A percentile compares a stretch with the other conserved stretches of the same genome.
Evolutionary conservation across 495 filamentous ascomycete species (phyloP).

Genomic region (Penicillium goetzii): DNA sequence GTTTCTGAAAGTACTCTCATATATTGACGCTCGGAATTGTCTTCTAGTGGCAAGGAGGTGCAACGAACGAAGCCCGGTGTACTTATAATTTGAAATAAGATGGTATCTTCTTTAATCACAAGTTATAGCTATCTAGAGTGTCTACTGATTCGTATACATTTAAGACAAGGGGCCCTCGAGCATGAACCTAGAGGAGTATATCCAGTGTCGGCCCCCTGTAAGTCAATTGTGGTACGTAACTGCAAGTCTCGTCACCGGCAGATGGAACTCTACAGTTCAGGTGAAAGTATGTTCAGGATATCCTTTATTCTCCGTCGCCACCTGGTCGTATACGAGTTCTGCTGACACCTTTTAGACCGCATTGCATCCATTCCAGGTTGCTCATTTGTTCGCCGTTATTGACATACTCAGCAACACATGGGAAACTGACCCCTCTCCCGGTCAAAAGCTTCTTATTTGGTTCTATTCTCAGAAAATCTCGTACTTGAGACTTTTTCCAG

Average conservation of each 20-base stretch:
- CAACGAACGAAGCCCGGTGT: too few species aligned
- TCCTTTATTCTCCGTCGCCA: constrained; percentile 17
- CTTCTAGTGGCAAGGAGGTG: not conserved
- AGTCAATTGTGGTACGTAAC: constrained; percentile 14
- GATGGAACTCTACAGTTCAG: not conserved
- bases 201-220: not conserved
- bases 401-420: constrained; percentile 2
- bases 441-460: not conserved
- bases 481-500: constrained; percentile 1
- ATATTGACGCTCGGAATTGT: not conserved
- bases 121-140: not conserved
- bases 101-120: not conserved
- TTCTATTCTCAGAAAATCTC: not conserved
- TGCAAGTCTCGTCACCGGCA: constrained; percentile 32
- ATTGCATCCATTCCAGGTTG: constrained; percentile 3
- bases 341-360: constrained; percentile 21
- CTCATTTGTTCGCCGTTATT: not conserved
- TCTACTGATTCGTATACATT: not conserved
- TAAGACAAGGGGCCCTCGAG: not conserved
- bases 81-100: not conserved
- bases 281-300: constrained; percentile 3
- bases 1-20: not conserved
- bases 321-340: constrained; percentile 6
- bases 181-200: not conserved
- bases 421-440: not conserved